Evolutionary conservation across 768 basidiomycete genomes (phyloP).

Genomic region (Lactarius akahatsu): DNA sequence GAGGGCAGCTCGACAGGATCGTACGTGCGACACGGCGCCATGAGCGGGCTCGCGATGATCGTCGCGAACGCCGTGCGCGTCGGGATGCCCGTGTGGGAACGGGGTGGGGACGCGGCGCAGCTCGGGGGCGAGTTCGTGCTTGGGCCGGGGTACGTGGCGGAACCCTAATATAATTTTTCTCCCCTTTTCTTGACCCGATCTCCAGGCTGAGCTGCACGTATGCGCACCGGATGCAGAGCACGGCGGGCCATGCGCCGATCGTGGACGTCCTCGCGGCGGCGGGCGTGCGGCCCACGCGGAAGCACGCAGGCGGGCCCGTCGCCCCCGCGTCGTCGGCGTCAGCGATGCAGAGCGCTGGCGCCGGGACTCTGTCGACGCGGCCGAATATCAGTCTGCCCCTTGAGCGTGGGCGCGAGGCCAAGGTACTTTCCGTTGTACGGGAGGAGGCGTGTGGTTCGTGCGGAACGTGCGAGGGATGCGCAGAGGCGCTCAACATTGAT

Average conservation of each 20-base stretch:
- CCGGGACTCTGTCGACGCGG: background rate
- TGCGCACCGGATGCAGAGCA: conserved; percentile 82
- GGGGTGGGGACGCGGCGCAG: conserved; percentile 72
- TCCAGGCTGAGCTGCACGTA: conserved; percentile 62
- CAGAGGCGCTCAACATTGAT: conserved; percentile 21
- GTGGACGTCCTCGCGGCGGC: conserved; percentile 64
- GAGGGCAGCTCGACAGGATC: conserved; percentile 36
- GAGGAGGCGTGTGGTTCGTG: conserved; percentile 24
- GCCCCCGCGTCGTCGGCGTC: background rate
- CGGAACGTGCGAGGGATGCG: conserved; percentile 16
- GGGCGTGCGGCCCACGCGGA: conserved; percentile 38
- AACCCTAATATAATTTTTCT: background rate
- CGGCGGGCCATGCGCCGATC: conserved; percentile 74
- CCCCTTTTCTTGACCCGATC: conserved; percentile 1
- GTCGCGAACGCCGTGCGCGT: conserved; percentile 66
- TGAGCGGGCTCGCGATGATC: conserved; percentile 74
- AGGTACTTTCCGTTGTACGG: conserved; percentile 28
- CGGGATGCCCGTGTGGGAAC: conserved; percentile 81
- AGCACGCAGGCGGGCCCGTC: background rate
- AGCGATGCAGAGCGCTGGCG: background rate
- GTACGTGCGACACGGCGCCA: conserved; percentile 64
- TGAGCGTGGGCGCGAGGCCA: conserved; percentile 21
- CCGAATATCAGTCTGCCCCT: conserved; percentile 15
- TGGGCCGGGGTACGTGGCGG: conserved; percentile 51
- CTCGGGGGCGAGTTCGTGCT: conserved; percentile 89